Evolutionary conservation across 2,329 filamentous ascomycete species (phyloP).

Genomic region (Penicillium frequentans): DNA sequence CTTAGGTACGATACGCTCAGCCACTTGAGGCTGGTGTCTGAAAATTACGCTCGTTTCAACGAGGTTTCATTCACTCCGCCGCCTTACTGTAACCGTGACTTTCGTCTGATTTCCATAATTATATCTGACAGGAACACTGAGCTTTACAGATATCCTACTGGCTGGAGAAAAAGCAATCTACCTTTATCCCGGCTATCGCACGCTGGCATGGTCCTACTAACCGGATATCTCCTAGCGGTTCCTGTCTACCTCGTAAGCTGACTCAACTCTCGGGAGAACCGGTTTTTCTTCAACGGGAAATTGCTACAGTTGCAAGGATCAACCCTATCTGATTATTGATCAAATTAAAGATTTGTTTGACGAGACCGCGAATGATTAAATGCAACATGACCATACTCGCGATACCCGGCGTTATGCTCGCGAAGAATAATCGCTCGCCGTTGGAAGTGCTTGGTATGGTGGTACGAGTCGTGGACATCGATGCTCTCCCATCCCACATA

Average conservation of each 20-base stretch:
- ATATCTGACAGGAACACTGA: neutral
- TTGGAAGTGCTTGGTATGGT: slow-evolving; percentile 34
- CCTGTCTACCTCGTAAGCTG: neutral
- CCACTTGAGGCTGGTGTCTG: slow-evolving; percentile 7
- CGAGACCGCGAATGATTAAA: slow-evolving; percentile 21
- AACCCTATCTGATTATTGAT: neutral
- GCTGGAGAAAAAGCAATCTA: neutral
- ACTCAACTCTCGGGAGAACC: neutral
- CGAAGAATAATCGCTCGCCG: slow-evolving; percentile 28
- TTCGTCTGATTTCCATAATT: neutral
- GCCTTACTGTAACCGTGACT: neutral
- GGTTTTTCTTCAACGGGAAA: neutral
- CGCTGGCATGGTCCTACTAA: neutral
- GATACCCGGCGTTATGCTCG: slow-evolving; percentile 30
- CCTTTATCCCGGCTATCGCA: neutral
- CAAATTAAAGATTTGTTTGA: slow-evolving; percentile 11
- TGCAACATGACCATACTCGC: slow-evolving; percentile 36
- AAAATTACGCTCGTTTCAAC: neutral
- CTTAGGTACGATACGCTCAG: slow-evolving; percentile 4
- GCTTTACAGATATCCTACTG: neutral
- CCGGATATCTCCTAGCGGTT: slow-evolving; percentile 1
- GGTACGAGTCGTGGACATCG: slow-evolving; percentile 36
- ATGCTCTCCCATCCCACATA: slow-evolving; percentile 39
- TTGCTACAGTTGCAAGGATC: neutral
- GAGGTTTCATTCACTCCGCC: slow-evolving; percentile 6